These are phyloP conservation scores for Chimonanthus salicifolius DNA, from an alignment of 164 flowering plant species.

Conservation along the genomic window DNA sequence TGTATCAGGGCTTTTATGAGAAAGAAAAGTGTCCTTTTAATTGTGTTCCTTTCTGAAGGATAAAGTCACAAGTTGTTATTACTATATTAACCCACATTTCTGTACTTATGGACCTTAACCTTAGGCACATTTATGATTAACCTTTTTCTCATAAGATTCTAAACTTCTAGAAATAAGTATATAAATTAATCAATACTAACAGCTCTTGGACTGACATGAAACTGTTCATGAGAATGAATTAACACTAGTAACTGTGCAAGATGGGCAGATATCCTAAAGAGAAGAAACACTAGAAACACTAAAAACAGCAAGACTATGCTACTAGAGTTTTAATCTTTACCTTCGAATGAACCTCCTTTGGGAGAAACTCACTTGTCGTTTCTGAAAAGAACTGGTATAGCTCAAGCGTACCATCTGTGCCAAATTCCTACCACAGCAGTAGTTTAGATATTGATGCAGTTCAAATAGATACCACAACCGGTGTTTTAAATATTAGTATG, in stretches of 20 bases:
- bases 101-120: too few species aligned
- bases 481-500: too few species aligned
- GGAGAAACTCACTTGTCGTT: slow-evolving; percentile 11
- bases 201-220: neutral
- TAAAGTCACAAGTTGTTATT: too few species aligned
- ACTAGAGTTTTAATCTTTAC: slow-evolving; percentile 5
- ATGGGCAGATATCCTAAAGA: neutral
- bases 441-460: neutral
- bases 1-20: too few species aligned
- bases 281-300: neutral
- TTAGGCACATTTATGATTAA: too few species aligned
- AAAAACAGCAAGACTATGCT: neutral
- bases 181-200: neutral
- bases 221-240: neutral
- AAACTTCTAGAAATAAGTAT: neutral
- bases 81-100: too few species aligned
- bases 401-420: slow-evolving; percentile 26
- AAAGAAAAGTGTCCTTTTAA: too few species aligned
- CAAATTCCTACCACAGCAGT: slow-evolving; percentile 16
- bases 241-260: neutral
- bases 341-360: slow-evolving; percentile 10
- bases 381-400: slow-evolving; percentile 29
- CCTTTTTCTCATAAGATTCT: neutral
- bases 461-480: neutral
- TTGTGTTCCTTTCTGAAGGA: too few species aligned